Conservation (phyloP, 768 basidiomycete genomes). For the Russula sp. region DNA sequence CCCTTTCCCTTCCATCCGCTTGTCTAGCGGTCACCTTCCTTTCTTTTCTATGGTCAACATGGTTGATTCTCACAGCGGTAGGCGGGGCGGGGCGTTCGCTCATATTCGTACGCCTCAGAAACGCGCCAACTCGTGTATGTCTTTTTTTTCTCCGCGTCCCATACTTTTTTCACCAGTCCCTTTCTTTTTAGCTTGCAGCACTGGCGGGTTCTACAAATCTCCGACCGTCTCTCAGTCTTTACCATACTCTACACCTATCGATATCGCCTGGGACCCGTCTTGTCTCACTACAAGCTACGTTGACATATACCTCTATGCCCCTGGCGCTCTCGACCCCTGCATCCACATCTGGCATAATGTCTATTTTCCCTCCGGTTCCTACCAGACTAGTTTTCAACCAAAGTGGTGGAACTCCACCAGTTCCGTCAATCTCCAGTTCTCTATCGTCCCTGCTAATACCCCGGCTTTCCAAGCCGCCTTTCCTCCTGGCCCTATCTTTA, state of each 20-base stretch:
- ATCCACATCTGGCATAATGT: constrained; percentile 61
- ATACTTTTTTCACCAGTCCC: neutral
- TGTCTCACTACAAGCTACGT: constrained; percentile 51
- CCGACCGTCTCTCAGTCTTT: constrained; percentile 51
- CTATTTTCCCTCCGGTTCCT: constrained; percentile 47
- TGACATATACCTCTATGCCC: constrained; percentile 69
- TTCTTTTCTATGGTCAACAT: constrained; percentile 9
- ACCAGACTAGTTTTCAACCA: constrained; percentile 51
- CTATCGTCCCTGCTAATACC: constrained; percentile 51
- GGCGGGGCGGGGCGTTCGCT: constrained; percentile 7
- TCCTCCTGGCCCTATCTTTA: constrained; percentile 69
- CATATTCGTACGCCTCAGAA: constrained; percentile 5
- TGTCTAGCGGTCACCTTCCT: constrained; percentile 29
- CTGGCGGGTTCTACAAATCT: constrained; percentile 59
- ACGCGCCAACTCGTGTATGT: constrained; percentile 16
- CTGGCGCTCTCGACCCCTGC: constrained; percentile 41
- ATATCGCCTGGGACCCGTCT: constrained; percentile 62
- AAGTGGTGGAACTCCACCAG: constrained; percentile 69
- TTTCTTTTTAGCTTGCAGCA: constrained; percentile 44
- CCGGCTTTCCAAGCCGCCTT: constrained; percentile 51
- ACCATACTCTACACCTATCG: constrained; percentile 48
- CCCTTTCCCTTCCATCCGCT: constrained; percentile 23
- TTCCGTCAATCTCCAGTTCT: constrained; percentile 52
- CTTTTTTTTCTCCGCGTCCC: neutral
- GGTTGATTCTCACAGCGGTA: constrained; percentile 1